Evolutionary conservation across 2,329 filamentous ascomycete species (phyloP).

Genomic region (Colletotrichum truncatum): DNA sequence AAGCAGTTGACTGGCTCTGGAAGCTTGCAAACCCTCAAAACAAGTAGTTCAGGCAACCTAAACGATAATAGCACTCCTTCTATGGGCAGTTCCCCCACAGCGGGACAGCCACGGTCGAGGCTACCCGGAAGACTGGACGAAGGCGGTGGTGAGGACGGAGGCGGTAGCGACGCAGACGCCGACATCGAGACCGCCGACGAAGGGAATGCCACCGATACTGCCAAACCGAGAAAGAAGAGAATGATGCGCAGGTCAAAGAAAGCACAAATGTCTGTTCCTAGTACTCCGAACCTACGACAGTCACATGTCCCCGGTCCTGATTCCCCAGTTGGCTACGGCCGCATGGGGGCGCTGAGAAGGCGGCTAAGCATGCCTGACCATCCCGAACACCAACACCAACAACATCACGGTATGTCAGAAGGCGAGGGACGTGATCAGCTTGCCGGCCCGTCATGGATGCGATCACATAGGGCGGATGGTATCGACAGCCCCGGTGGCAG

Average conservation of each 20-base stretch:
- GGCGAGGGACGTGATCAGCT: conserved; percentile 76
- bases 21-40: conserved; percentile 56
- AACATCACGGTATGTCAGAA: conserved; percentile 71
- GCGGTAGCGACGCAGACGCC: conserved; percentile 75
- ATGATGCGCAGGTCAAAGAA: conserved; percentile 53
- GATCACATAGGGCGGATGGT: conserved; percentile 48
- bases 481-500: conserved; percentile 62
- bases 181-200: conserved; percentile 90
- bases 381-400: conserved; percentile 60
- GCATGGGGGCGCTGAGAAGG: conserved; percentile 65
- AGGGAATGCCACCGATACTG: conserved; percentile 54
- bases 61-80: conserved; percentile 50
- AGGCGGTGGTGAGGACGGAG: conserved; percentile 53
- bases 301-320: conserved; percentile 48
- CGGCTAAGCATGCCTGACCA: conserved; percentile 73
- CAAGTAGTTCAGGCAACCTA: conserved; percentile 42
- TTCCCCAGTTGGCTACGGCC: conserved; percentile 50
- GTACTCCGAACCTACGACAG: conserved; percentile 63
- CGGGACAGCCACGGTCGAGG: conserved; percentile 52
- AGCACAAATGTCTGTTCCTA: conserved; percentile 68
- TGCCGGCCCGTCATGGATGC: conserved; percentile 64
- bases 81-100: conserved; percentile 57
- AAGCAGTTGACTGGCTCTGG: conserved; percentile 73
- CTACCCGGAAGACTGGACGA: conserved; percentile 64
- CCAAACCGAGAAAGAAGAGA: conserved; percentile 70